A percentile compares a stretch with the other conserved stretches of the same genome.
Conservation (phyloP, 108 stramenopile species). For the Conticribra weissflogii region DNA sequence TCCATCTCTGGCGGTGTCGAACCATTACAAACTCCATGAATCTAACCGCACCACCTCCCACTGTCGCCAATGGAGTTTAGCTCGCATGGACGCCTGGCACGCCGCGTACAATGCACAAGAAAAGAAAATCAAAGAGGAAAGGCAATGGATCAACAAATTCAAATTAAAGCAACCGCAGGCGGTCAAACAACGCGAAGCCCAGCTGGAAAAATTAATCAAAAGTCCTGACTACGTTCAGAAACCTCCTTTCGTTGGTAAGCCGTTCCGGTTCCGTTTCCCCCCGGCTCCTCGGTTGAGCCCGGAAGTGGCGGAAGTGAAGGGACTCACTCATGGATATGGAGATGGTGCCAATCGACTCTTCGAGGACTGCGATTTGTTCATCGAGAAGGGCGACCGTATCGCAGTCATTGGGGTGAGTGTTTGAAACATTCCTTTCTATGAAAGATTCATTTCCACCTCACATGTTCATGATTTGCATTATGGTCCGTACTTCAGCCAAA, state of each 20-base stretch:
- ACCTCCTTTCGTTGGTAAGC: slow-evolving; percentile 91
- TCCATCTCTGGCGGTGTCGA: no score
- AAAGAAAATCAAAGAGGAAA: slow-evolving; percentile 95
- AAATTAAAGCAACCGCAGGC: slow-evolving; percentile 87
- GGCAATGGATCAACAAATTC: slow-evolving; percentile 91
- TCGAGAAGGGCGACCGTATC: slow-evolving; percentile 91
- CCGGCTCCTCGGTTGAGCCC: slow-evolving; percentile 91
- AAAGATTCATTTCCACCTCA: background rate
- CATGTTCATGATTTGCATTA: background rate
- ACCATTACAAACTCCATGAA: background rate
- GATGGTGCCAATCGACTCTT: slow-evolving; percentile 89
- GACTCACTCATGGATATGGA: slow-evolving; percentile 81
- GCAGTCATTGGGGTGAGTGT: slow-evolving; percentile 93
- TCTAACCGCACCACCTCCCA: background rate
- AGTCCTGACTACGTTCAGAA: slow-evolving; percentile 93
- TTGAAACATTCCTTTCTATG: no score
- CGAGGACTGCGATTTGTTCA: slow-evolving; percentile 74
- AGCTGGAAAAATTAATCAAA: slow-evolving; percentile 79
- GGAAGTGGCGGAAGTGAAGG: slow-evolving; percentile 79
- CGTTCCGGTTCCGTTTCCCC: slow-evolving; percentile 96
- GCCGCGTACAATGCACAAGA: slow-evolving; percentile 93
- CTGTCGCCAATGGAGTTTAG: slow-evolving; percentile 12
- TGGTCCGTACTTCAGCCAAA: background rate
- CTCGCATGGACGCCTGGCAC: slow-evolving; percentile 92
- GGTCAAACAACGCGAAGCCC: slow-evolving; percentile 76